A percentile compares a stretch with the other conserved stretches of the same genome.
phyloP scores from a whole-genome alignment of 2,329 filamentous ascomycete genomes.

The Fusarium marasasianum region DNA sequence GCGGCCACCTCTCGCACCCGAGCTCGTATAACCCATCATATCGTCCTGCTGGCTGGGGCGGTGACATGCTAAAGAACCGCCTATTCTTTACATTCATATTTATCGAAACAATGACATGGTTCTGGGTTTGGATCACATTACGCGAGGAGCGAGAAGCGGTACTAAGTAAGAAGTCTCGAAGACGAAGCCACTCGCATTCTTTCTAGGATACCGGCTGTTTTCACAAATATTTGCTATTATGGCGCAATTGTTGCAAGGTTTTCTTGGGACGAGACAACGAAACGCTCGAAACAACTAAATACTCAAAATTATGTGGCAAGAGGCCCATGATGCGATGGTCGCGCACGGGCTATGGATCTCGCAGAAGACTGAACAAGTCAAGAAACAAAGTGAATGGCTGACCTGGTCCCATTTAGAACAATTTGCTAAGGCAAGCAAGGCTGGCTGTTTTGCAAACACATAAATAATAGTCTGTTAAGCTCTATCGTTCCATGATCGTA shows the following conservation, averaged over 20 bases:
- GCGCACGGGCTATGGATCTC: neutral
- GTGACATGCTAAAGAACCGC: conserved; percentile 81
- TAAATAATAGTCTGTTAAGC: conserved; percentile 20
- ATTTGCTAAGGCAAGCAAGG: neutral
- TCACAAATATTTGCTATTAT: neutral
- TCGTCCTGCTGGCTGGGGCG: conserved; percentile 57
- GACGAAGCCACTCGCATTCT: conserved; percentile 35
- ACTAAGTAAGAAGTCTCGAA: conserved; percentile 51
- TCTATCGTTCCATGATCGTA: conserved; percentile 34
- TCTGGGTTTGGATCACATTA: conserved; percentile 81
- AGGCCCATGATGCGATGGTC: too few species aligned
- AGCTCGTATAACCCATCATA: conserved; percentile 49
- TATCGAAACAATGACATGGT: conserved; percentile 84
- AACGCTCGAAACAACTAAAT: neutral
- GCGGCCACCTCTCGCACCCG: conserved; percentile 36
- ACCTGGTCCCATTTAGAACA: neutral
- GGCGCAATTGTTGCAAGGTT: neutral
- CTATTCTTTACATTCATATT: conserved; percentile 87
- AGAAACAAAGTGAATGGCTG: neutral
- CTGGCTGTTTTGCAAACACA: neutral
- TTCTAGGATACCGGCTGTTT: neutral
- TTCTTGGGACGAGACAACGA: neutral
- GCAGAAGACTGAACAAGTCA: neutral
- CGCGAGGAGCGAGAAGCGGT: conserved; percentile 68
- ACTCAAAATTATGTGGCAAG: neutral